phyloP scores from a whole-genome alignment of 1,139 yeast genomes.

The Yamadazyma kanchanaburiensis region DNA sequence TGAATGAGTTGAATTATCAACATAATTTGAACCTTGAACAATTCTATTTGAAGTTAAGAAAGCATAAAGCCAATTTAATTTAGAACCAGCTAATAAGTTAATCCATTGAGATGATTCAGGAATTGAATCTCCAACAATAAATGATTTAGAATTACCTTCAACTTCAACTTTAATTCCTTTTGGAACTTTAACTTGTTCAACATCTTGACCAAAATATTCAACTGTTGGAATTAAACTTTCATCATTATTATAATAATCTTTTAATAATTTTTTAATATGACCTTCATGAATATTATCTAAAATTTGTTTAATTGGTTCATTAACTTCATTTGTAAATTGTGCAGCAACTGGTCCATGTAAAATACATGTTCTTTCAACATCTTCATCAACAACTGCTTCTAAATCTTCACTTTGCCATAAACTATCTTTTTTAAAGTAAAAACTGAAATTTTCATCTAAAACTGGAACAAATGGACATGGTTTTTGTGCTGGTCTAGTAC shows the following conservation, averaged over 20 bases:
- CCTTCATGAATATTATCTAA: conserved; percentile 88
- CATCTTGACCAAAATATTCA: conserved; percentile 82
- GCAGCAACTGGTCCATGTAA: conserved; percentile 99
- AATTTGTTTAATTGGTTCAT: conserved; percentile 90
- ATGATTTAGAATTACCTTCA: conserved; percentile 36
- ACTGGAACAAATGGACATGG: conserved; percentile 98
- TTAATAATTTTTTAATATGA: conserved; percentile 67
- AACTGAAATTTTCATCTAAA: conserved; percentile 89
- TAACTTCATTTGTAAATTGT: conserved; percentile 77
- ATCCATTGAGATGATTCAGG: conserved; percentile 67
- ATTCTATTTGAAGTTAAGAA: conserved; percentile 74
- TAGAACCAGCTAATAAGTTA: conserved; percentile 72
- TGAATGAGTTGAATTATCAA: conserved; percentile 72
- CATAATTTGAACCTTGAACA: conserved; percentile 82
- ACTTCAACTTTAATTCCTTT: conserved; percentile 16
- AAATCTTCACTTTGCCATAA: conserved; percentile 98
- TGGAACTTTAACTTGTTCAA: conserved; percentile 32
- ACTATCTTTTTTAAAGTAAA: conserved; percentile 96
- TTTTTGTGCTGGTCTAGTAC: conserved; percentile 83
- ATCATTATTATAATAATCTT: conserved; percentile 71
- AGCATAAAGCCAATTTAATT: conserved; percentile 89
- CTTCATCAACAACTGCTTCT: conserved; percentile 93
- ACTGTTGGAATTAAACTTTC: conserved; percentile 74
- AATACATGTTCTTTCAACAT: conserved; percentile 97
- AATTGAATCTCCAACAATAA: conserved; percentile 33